Conservation (phyloP, 768 basidiomycete genomes). For the Nevesoporus exiguus region DNA sequence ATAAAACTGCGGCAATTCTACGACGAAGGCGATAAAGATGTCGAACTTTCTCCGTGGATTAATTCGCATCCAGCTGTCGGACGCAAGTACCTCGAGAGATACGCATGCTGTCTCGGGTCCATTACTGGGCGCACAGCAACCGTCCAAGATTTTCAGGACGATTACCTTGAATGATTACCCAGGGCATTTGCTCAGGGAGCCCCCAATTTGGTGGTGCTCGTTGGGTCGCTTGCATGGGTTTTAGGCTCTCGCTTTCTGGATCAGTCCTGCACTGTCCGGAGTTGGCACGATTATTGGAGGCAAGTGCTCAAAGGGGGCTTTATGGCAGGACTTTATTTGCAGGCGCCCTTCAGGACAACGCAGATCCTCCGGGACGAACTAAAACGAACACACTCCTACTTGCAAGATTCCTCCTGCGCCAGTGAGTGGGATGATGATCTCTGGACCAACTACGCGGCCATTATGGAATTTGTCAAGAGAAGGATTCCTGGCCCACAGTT, state of each 20-base stretch:
- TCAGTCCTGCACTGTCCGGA: background rate
- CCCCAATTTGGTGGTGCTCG: background rate
- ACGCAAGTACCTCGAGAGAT: background rate
- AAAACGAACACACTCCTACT: background rate
- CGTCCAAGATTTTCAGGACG: background rate
- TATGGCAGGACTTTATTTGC: background rate
- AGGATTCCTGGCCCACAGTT: background rate
- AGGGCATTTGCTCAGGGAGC: background rate
- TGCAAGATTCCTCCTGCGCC: background rate
- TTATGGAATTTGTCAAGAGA: constrained; percentile 1
- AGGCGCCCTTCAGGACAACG: background rate
- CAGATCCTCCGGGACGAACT: background rate
- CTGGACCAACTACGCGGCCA: constrained; percentile 1
- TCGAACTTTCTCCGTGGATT: constrained; percentile 1
- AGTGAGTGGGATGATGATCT: background rate
- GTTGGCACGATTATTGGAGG: background rate
- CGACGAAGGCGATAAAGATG: background rate
- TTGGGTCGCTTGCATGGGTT: background rate
- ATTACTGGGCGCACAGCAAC: background rate
- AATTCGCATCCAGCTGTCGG: background rate
- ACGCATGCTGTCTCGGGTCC: background rate
- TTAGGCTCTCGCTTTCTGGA: background rate
- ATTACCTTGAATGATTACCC: background rate
- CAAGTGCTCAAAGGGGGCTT: background rate
- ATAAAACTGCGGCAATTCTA: background rate